Percentiles rank a stretch among this genome's conserved stretches.
Evolutionary conservation across 305 asterid species (phyloP).

Genomic region (Stenogyne calaminthoides): DNA sequence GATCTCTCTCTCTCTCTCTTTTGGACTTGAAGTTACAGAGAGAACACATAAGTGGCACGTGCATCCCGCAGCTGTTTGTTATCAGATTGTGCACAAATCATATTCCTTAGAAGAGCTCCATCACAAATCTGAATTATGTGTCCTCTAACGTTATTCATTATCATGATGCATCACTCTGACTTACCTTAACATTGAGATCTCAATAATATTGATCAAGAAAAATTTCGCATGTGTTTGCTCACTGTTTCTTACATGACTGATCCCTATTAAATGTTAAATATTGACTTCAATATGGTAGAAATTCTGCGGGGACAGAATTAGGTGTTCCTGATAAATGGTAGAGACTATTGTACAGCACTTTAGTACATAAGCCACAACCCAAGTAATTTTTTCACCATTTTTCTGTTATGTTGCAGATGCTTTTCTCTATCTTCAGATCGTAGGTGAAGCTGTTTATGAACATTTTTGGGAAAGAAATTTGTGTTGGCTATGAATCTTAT

Average conservation of each 20-base stretch:
- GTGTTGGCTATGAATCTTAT: slow-evolving; percentile 44
- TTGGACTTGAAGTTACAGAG: slow-evolving; percentile 17
- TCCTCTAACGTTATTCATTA: background rate
- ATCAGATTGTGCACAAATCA: background rate
- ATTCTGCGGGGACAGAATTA: too few species aligned
- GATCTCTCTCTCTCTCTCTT: background rate
- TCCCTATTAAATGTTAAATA: background rate
- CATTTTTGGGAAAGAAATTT: slow-evolving; percentile 34
- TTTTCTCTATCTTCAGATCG: slow-evolving; percentile 31
- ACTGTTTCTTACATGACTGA: background rate
- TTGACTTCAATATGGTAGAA: background rate
- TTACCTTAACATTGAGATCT: background rate
- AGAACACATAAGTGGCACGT: background rate
- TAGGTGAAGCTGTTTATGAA: slow-evolving; percentile 43
- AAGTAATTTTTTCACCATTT: background rate
- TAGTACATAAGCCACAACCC: too few species aligned
- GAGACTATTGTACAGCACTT: too few species aligned
- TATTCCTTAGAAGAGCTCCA: background rate
- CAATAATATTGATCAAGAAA: background rate
- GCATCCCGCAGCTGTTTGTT: background rate
- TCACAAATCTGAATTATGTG: background rate
- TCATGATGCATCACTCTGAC: slow-evolving; percentile 9
- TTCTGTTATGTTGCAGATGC: slow-evolving; percentile 31
- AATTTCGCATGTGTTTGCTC: background rate
- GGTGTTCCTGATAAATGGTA: too few species aligned